A percentile compares a stretch with the other conserved stretches of the same genome.
Conservation (phyloP, 176 grass and related monocot species). For the Otatea glauca region DNA sequence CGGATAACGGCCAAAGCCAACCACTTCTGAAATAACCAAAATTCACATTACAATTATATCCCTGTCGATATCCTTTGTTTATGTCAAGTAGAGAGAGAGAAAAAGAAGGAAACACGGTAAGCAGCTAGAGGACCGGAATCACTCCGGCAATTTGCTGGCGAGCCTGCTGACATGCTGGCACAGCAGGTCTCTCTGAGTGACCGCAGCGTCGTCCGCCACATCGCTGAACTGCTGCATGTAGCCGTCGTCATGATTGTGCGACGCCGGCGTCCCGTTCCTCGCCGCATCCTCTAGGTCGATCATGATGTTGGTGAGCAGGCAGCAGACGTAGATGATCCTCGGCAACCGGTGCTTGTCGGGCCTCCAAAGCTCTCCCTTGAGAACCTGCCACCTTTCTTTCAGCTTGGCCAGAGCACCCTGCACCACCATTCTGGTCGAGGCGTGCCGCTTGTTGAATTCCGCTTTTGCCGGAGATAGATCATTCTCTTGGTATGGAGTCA, state of each 20-base stretch:
- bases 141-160: slow-evolving; percentile 18
- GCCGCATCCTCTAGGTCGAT: slow-evolving; percentile 53
- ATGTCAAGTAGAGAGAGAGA: not conserved
- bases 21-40: slow-evolving; percentile 7
- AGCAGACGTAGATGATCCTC: slow-evolving; percentile 73
- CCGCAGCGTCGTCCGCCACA: slow-evolving; percentile 34
- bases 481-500: slow-evolving; percentile 74
- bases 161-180: slow-evolving; percentile 28
- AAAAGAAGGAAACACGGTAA: not conserved
- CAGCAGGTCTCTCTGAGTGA: slow-evolving; percentile 52
- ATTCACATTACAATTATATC: slow-evolving; percentile 22
- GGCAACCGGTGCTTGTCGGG: slow-evolving; percentile 72
- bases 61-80: slow-evolving; percentile 7
- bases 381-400: slow-evolving; percentile 64
- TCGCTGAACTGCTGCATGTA: slow-evolving; percentile 60
- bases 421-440: slow-evolving; percentile 42
- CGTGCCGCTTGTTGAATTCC: slow-evolving; percentile 70
- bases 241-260: slow-evolving; percentile 50
- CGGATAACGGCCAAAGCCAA: not conserved
- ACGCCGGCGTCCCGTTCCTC: slow-evolving; percentile 32
- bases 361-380: slow-evolving; percentile 69
- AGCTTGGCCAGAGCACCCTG: slow-evolving; percentile 54
- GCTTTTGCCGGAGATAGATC: slow-evolving; percentile 41
- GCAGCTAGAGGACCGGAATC: not conserved
- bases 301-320: slow-evolving; percentile 72